Conservation (phyloP, 1,284 basidiomycete genomes). For the Leccinum subspadiceum region DNA sequence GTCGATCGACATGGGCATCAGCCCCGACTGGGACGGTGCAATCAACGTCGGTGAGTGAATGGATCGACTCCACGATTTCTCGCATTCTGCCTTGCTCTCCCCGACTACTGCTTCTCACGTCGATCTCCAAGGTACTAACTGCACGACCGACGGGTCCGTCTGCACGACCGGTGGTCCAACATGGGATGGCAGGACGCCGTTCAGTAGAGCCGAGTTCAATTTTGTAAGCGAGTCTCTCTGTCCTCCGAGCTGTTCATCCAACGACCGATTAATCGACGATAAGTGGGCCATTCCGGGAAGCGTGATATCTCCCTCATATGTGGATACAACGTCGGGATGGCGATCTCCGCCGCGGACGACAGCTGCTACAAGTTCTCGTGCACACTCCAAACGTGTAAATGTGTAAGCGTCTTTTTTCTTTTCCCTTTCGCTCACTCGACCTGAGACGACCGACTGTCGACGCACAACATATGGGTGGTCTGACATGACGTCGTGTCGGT, state of each 20-base stretch:
- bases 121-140: constrained; percentile 22
- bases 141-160: constrained; percentile 11
- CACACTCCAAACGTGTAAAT: constrained; percentile 16
- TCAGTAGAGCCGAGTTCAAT: constrained; percentile 26
- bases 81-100: neutral
- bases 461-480: neutral
- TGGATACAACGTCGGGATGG: neutral
- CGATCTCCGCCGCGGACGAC: neutral
- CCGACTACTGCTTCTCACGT: neutral
- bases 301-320: neutral
- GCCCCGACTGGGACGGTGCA: constrained; percentile 25
- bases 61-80: neutral
- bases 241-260: neutral
- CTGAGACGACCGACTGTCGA: neutral
- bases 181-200: constrained; percentile 28
- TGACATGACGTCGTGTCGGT: neutral
- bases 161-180: constrained; percentile 26
- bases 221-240: constrained; percentile 5
- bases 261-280: neutral
- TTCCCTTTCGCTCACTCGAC: neutral
- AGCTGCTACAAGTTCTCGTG: constrained; percentile 14
- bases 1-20: constrained; percentile 19
- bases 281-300: constrained; percentile 23
- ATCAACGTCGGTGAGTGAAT: constrained; percentile 20
- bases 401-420: constrained; percentile 1